A percentile compares a stretch with the other conserved stretches of the same genome.
Evolutionary conservation across 495 filamentous ascomycete genomes (phyloP).

Genomic region (Neurospora sp.): DNA sequence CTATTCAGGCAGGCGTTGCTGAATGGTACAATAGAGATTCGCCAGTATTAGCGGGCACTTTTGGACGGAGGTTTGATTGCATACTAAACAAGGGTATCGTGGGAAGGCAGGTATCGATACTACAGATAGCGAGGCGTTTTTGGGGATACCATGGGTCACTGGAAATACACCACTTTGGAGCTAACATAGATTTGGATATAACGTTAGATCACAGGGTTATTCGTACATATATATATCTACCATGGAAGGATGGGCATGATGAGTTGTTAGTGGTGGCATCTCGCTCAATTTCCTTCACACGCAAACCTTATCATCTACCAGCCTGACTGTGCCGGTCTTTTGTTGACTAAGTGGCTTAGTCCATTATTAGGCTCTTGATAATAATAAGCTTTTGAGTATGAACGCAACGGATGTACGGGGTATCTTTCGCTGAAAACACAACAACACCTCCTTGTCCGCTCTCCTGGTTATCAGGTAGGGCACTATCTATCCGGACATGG

Average conservation of each 20-base stretch:
- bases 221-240: neutral
- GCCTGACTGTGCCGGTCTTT: no score
- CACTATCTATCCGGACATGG: neutral
- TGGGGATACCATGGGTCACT: neutral
- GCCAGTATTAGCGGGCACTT: neutral
- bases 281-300: neutral
- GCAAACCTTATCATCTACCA: neutral
- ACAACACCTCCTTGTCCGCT: neutral
- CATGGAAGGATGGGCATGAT: neutral
- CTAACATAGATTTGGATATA: neutral
- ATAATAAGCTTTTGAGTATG: neutral
- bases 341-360: neutral
- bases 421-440: neutral
- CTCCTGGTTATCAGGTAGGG: neutral
- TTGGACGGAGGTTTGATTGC: neutral
- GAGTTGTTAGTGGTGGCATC: neutral
- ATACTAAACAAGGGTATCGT: neutral
- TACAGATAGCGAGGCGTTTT: neutral
- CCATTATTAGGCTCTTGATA: neutral
- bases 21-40: neutral
- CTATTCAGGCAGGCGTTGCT: constrained; percentile 26
- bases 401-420: neutral
- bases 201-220: neutral
- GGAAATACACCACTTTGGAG: neutral
- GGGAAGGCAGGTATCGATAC: neutral